Evolutionary conservation across 495 filamentous ascomycete genomes (phyloP).

Genomic region (Penicillium antarcticum): DNA sequence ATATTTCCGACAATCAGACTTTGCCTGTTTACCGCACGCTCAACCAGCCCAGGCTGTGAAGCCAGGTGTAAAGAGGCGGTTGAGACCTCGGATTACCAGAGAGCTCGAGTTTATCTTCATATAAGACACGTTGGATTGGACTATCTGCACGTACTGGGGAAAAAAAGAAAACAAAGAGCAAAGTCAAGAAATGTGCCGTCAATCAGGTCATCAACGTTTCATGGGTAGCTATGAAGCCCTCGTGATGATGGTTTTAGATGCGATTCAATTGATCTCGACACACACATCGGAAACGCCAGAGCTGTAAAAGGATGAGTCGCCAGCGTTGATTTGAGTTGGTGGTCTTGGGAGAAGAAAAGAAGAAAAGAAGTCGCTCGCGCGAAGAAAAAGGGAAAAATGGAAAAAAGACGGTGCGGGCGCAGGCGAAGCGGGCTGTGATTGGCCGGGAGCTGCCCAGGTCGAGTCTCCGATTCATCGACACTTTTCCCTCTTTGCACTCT

Average conservation of each 20-base stretch:
- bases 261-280: conserved; percentile 73
- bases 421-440: conserved; percentile 29
- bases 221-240: conserved; percentile 89
- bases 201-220: conserved; percentile 98
- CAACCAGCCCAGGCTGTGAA: conserved; percentile 50
- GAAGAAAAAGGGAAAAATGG: conserved; percentile 15
- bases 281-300: conserved; percentile 85
- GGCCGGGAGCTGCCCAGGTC: conserved; percentile 27
- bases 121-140: conserved; percentile 4
- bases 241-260: conserved; percentile 99
- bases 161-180: conserved; percentile 8
- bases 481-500: conserved; percentile 9
- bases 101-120: conserved; percentile 60
- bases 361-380: conserved; percentile 27
- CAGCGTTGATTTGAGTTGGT: conserved; percentile 93
- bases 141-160: conserved; percentile 20
- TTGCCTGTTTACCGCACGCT: conserved; percentile 70
- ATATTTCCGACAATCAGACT: conserved; percentile 53
- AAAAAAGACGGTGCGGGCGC: conserved; percentile 35
- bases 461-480: conserved; percentile 25
- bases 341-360: conserved; percentile 64
- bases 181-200: conserved; percentile 59
- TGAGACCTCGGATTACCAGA: conserved; percentile 82
- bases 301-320: conserved; percentile 55
- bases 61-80: conserved; percentile 51